Evolutionary conservation across 768 basidiomycete genomes (phyloP).

Genomic region (Cystobasidium ongulense): DNA sequence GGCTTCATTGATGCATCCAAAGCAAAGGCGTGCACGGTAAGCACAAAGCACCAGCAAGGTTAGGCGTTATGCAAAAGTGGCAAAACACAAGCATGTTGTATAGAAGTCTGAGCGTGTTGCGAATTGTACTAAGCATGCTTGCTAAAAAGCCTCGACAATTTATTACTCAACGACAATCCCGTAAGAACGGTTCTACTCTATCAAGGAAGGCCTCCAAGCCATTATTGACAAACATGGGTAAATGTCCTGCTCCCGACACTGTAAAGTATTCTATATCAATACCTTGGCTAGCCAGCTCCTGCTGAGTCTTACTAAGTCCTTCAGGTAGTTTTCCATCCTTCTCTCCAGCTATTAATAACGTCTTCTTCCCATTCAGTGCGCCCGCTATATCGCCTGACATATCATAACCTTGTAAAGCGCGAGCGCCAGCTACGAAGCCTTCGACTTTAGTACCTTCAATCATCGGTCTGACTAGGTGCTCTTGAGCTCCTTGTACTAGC

Average conservation of each 20-base stretch:
- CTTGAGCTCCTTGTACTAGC: slow-evolving; percentile 36
- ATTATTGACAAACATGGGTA: slow-evolving; percentile 43
- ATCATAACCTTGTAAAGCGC: slow-evolving; percentile 45
- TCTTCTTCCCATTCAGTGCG: slow-evolving; percentile 39
- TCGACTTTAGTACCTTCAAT: slow-evolving; percentile 40
- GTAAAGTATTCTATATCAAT: slow-evolving; percentile 38
- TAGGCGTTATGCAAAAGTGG: background rate
- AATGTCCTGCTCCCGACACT: slow-evolving; percentile 42
- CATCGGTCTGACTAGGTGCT: slow-evolving; percentile 39
- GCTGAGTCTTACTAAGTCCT: slow-evolving; percentile 37
- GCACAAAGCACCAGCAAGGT: background rate
- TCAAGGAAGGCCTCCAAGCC: slow-evolving; percentile 19
- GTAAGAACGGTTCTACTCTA: slow-evolving; percentile 14
- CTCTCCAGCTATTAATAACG: slow-evolving; percentile 44
- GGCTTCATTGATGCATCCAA: background rate
- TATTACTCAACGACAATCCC: no score
- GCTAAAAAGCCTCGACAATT: no score
- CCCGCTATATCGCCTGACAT: slow-evolving; percentile 38
- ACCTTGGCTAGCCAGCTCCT: slow-evolving; percentile 39
- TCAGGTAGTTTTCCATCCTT: slow-evolving; percentile 44
- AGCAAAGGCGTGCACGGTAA: background rate
- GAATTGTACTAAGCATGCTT: no score
- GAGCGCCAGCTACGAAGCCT: slow-evolving; percentile 43
- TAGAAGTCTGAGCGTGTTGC: no score
- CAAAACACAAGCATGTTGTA: no score